Evolutionary conservation across 208 protist species (phyloP).

Genomic region (Acanthamoeba rhysodes): DNA sequence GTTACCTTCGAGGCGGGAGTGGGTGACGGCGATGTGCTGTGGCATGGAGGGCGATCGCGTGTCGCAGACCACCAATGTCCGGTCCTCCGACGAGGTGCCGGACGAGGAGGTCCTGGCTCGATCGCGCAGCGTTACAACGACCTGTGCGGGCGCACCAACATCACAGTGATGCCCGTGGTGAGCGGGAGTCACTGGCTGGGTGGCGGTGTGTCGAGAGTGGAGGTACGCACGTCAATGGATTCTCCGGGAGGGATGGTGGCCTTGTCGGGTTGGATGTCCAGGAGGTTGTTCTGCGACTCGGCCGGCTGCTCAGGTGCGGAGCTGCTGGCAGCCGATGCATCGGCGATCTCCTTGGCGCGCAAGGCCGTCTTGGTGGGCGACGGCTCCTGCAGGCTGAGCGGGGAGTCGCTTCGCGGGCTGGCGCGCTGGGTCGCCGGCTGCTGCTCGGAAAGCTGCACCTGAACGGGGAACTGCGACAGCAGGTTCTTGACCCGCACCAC

Average conservation of each 20-base stretch:
- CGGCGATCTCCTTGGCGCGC: neutral
- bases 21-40: constrained; percentile 25
- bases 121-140: constrained; percentile 5
- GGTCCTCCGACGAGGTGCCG: constrained; percentile 15
- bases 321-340: neutral
- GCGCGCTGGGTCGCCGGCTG: neutral
- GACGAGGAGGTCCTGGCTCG: neutral
- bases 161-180: neutral
- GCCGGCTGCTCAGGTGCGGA: neutral
- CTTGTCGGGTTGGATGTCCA: constrained; percentile 15
- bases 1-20: constrained; percentile 54
- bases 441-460: constrained; percentile 21
- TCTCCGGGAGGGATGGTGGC: constrained; percentile 26
- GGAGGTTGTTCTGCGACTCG: neutral
- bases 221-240: neutral
- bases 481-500: constrained; percentile 37
- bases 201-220: neutral
- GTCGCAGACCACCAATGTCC: neutral
- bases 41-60: constrained; percentile 7
- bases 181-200: neutral
- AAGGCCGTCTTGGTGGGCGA: neutral
- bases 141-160: neutral
- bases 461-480: constrained; percentile 45
- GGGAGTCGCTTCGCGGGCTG: constrained; percentile 6
- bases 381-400: neutral